These are phyloP conservation scores for Piloderma croceum DNA, from an alignment of 768 basidiomycete species.

Conservation along the genomic window DNA sequence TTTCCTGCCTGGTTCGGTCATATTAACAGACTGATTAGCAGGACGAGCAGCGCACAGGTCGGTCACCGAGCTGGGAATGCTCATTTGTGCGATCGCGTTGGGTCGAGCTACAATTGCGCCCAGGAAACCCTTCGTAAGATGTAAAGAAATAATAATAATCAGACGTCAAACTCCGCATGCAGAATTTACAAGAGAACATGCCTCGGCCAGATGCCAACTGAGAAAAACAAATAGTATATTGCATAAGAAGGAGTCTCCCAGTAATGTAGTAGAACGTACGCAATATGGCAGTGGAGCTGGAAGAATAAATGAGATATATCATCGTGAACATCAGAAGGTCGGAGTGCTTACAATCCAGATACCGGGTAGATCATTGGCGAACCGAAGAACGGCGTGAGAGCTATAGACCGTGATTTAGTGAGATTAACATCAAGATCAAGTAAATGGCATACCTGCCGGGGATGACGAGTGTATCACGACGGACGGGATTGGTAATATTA, in stretches of 20 bases:
- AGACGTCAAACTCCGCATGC: too few relatives aligned
- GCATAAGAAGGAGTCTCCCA: too few relatives aligned
- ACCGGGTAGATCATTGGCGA: not conserved
- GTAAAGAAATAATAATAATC: too few relatives aligned
- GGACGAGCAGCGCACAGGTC: not conserved
- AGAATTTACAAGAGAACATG: too few relatives aligned
- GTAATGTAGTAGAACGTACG: not conserved
- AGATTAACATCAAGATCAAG: too few relatives aligned
- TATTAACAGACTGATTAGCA: not conserved
- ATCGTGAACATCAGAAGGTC: too few relatives aligned
- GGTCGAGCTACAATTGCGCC: not conserved
- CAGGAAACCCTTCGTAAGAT: conserved; percentile 2
- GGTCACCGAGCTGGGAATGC: not conserved
- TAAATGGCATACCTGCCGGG: not conserved
- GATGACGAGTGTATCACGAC: conserved; percentile 1
- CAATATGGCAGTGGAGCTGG: conserved; percentile 1
- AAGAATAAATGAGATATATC: too few relatives aligned
- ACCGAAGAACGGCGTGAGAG: not conserved
- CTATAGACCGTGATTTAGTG: too few relatives aligned
- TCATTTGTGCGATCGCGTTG: conserved; percentile 1
- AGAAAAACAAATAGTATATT: not conserved
- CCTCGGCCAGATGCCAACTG: too few relatives aligned
- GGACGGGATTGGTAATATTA: not conserved
- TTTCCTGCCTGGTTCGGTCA: too few relatives aligned
- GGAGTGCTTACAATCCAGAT: not conserved